Evolutionary conservation across 1,284 basidiomycete species (phyloP), one percentile per base, ranked within the genome.

Genomic region (Irpex sp.): DNA sequence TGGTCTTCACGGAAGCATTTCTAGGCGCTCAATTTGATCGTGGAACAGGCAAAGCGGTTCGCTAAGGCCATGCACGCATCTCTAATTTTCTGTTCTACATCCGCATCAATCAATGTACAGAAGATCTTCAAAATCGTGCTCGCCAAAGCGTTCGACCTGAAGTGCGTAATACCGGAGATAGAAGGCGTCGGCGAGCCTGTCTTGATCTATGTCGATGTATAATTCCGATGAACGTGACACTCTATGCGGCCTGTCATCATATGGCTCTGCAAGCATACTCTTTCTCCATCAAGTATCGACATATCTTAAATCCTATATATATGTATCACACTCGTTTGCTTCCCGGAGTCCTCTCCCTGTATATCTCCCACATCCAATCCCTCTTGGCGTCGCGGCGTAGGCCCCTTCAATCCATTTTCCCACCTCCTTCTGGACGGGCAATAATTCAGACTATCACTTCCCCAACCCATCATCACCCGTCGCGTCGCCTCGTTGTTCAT

Each of bases 61-160:
- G 93, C 95, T 62, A 91, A 94, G 75, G 97, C 97, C 57, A 99
- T 98, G 97, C 96, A 97, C 73, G 96, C 97, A 7, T 97, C 96
- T 7, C 81, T 99, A 71, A 97, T 98, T 77, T 99, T 98, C 79
- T 98, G 96, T 79, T 98, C 96, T 54, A 98, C 97, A 49, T 94
- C 93, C 48, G 95, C 96, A 69, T 95, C 95, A 64, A 97, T 98
- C 81, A 98, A 99, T 76, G 96, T 99, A 60, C 97, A 98, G 83
- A 97, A 98, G 84, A 98, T 98, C 70, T 98, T 98, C 88, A 97
- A 98, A 82, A 96, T 96, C 76, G 92, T 96, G 54, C 83, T 95
- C 59, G 92, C 92, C 60, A 94, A 94, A 75, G 92, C 93, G 37
- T 94, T 94, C 71, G 93, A 94, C 77, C 82, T 91, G 64, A 94